Conservation (phyloP, 768 basidiomycete species). For the Scleroderma bovista region DNA sequence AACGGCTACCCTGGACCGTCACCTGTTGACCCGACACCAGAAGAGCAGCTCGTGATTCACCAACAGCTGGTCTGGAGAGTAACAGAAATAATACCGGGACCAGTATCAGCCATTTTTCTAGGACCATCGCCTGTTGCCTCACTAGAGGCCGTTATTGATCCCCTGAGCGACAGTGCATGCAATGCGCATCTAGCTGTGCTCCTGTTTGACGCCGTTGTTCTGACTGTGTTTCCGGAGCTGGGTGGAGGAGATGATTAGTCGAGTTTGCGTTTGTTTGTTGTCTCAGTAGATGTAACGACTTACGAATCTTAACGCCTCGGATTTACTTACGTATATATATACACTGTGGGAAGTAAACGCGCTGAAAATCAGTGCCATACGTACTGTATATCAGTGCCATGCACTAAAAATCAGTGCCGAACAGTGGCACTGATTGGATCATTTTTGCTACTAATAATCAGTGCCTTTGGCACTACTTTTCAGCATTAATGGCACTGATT, state of each 20-base stretch:
- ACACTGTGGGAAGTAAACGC: too few relatives aligned
- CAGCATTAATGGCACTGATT: too few relatives aligned
- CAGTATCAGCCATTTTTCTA: constrained; percentile 42
- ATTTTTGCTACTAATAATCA: too few relatives aligned
- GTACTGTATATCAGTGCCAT: too few relatives aligned
- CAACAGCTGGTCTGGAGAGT: constrained; percentile 36
- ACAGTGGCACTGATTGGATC: too few relatives aligned
- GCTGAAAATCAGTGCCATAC: too few relatives aligned
- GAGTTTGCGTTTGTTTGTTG: background rate
- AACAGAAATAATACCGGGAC: constrained; percentile 32
- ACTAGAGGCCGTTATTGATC: constrained; percentile 51
- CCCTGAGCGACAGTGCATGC: constrained; percentile 56
- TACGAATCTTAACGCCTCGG: too few relatives aligned
- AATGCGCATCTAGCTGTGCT: constrained; percentile 76
- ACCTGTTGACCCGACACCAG: constrained; percentile 67
- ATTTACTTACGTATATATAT: too few relatives aligned
- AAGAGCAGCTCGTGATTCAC: constrained; percentile 65
- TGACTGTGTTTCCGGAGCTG: constrained; percentile 76
- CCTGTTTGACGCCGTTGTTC: constrained; percentile 66
- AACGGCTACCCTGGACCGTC: constrained; percentile 79
- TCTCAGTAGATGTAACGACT: too few relatives aligned
- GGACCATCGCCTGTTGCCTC: constrained; percentile 48
- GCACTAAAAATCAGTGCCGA: too few relatives aligned
- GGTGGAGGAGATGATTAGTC: constrained; percentile 20
- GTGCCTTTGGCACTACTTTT: too few relatives aligned